Conservation (phyloP, 2,329 filamentous ascomycete genomes). For the Biscogniauxia mediterranea region DNA sequence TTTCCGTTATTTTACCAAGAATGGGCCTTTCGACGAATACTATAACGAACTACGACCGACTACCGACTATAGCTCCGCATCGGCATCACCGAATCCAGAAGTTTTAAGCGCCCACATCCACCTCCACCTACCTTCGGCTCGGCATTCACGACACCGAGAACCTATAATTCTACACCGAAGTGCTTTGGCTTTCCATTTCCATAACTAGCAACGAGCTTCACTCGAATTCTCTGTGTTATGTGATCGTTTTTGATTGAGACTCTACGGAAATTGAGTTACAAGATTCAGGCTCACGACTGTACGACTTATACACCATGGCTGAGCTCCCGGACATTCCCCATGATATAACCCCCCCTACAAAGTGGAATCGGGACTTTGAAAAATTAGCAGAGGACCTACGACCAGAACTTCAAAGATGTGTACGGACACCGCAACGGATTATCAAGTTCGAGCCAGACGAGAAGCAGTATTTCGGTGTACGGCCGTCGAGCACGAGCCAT, state of each 20-base stretch:
- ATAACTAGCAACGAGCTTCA: background rate
- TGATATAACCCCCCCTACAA: background rate
- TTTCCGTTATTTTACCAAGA: background rate
- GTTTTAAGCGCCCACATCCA: background rate
- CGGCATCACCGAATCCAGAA: background rate
- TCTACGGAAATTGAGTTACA: background rate
- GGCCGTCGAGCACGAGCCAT: background rate
- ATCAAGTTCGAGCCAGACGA: background rate
- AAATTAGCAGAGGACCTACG: background rate
- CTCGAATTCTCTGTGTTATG: background rate
- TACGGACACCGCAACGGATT: background rate
- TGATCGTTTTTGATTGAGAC: background rate
- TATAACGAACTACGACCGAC: background rate
- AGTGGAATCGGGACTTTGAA: background rate
- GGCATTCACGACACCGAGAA: background rate
- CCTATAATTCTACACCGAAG: background rate
- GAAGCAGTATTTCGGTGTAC: background rate
- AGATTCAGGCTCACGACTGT: background rate
- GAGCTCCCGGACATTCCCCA: background rate
- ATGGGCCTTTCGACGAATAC: background rate
- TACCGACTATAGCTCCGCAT: background rate
- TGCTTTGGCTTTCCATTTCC: background rate
- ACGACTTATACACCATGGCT: background rate
- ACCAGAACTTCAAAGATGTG: background rate
- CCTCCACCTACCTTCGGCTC: background rate